Evolutionary conservation across 139 green algal genomes (phyloP), one percentile per base, ranked within the genome.

Genomic region (Tetradesmus lagerheimii): DNA sequence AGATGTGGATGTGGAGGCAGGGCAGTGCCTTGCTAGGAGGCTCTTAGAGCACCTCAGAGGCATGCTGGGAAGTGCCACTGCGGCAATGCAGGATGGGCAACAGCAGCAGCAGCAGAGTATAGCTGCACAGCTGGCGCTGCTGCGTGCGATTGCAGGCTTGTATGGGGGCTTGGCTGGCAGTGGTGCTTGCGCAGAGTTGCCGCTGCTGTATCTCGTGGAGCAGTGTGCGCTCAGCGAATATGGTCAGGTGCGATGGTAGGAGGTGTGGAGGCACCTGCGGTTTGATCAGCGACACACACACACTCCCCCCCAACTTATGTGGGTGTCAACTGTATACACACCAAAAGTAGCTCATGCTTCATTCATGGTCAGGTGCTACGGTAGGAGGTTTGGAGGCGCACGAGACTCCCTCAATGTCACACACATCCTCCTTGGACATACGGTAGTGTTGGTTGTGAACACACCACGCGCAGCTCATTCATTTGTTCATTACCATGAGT

Each of bases 201-300:
- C 83, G 20, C 38, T 88, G 62, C 83, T 88, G 83, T 64, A 39
- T 25, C 83, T 88, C 9, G 20, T 88, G 64, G 64, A 88, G 83
- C 83, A 88, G 38, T 15, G 75, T 25, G 12, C 38, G 20, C 57
- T 71, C 2, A 47, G 38, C 39, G 47, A 80, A 18, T 41, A 47
- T 80, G 62, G 18, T 27, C 83, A 66, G 83, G 71, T 88, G 83
- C 34, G 31, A 34, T 35, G 53, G 79, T 66, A 53, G 16, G 77
- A 14, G 29, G n/a, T n/a, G n/a, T n/a, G n/a, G n/a, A n/a, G n/a
- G n/a, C n/a, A n/a, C n/a, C n/a, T n/a, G n/a, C n/a, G n/a, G n/a
- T n/a, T n/a, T n/a, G n/a, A n/a, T n/a, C n/a, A n/a, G n/a, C n/a
- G n/a, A n/a, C n/a, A n/a, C n/a, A n/a, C n/a, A n/a, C n/a, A n/a